phyloP scores from a whole-genome alignment of 352 stramenopile species.

The Pythium myriotylum region DNA sequence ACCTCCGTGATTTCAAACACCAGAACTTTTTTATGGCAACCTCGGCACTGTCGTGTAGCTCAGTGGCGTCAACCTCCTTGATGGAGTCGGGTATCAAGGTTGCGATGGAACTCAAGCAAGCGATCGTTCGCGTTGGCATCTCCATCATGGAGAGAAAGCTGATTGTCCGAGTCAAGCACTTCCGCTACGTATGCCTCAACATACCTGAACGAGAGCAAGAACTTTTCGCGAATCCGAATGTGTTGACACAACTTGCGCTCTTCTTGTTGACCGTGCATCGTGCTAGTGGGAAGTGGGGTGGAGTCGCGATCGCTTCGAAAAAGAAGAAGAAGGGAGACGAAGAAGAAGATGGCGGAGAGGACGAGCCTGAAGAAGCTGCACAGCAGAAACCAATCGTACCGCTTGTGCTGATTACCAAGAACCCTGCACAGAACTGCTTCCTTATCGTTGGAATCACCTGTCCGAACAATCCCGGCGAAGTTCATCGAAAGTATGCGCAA shows the following conservation, averaged over 20 bases:
- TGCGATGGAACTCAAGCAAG: conserved; percentile 94
- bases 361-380: conserved; percentile 27
- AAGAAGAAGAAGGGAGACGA: conserved; percentile 34
- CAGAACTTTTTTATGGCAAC: conserved; percentile 83
- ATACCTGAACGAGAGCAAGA: conserved; percentile 80
- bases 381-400: conserved; percentile 66
- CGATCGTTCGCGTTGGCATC: conserved; percentile 92
- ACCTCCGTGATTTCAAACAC: conserved; percentile 63
- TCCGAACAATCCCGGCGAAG: conserved; percentile 84
- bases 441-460: conserved; percentile 96
- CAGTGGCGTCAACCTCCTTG: conserved; percentile 64
- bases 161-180: conserved; percentile 95
- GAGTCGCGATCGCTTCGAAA: conserved; percentile 34
- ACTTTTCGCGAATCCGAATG: conserved; percentile 94
- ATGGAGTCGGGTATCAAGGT: conserved; percentile 95
- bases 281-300: conserved; percentile 94
- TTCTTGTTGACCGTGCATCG: conserved; percentile 96
- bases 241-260: conserved; percentile 92
- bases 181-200: conserved; percentile 96
- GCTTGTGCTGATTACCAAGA: conserved; percentile 77
- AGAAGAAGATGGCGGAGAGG: conserved; percentile 31
- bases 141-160: conserved; percentile 95
- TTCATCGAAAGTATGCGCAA: conserved; percentile 82
- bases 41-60: conserved; percentile 70
- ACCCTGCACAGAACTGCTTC: conserved; percentile 93